phyloP scores from a whole-genome alignment of 2,329 filamentous ascomycete genomes.

The Fusarium sp. region DNA sequence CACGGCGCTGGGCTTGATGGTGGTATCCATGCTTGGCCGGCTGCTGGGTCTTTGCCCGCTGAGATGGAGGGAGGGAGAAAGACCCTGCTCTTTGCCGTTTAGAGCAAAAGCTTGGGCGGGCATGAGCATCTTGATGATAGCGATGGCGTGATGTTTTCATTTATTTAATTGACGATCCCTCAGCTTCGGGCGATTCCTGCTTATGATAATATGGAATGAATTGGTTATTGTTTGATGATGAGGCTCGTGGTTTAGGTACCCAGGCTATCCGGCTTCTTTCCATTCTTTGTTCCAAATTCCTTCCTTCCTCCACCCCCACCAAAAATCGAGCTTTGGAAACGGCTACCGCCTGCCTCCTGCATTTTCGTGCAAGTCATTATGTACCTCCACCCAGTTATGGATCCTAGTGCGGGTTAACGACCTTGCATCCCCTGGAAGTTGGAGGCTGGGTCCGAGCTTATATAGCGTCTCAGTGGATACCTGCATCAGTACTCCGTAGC shows the following conservation, averaged over 20 bases:
- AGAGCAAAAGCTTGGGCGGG: constrained; percentile 14
- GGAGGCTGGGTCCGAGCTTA: constrained; percentile 30
- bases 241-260: neutral
- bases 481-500: constrained; percentile 18
- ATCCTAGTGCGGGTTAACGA: constrained; percentile 18
- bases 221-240: neutral
- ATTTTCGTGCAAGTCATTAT: constrained; percentile 38
- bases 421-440: constrained; percentile 25
- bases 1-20: constrained; percentile 38
- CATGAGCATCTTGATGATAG: constrained; percentile 5
- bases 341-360: constrained; percentile 30
- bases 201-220: neutral
- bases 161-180: constrained; percentile 23
- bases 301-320: constrained; percentile 23
- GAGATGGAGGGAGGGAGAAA: constrained; percentile 22
- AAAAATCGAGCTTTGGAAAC: constrained; percentile 28
- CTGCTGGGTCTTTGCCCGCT: constrained; percentile 14
- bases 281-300: neutral
- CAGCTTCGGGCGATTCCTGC: constrained; percentile 12
- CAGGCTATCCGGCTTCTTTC: neutral
- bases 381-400: constrained; percentile 27
- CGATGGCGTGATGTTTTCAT: constrained; percentile 33
- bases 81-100: constrained; percentile 25
- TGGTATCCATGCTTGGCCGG: constrained; percentile 27
- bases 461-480: constrained; percentile 29